Evolutionary conservation across 805 yeast genomes (phyloP).

Genomic region (Saturnispora kantuleensis): DNA sequence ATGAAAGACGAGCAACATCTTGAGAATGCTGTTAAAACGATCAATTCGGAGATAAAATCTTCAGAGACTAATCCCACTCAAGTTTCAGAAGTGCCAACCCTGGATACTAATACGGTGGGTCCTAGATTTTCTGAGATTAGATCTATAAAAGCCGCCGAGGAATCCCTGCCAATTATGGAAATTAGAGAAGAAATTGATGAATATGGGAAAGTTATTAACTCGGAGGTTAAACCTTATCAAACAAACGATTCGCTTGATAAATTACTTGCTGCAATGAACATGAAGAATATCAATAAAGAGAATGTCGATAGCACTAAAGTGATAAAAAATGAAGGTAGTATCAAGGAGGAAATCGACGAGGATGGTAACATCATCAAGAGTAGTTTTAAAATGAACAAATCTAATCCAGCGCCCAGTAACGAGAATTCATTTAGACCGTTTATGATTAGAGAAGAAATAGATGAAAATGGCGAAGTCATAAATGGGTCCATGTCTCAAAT

Average conservation of each 20-base stretch:
- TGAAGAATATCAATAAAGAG: background rate
- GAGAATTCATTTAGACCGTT: conserved; percentile 28
- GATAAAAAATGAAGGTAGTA: conserved; percentile 18
- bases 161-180: conserved; percentile 63
- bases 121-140: background rate
- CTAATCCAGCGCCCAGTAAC: conserved; percentile 11
- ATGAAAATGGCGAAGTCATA: conserved; percentile 66
- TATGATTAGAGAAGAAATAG: conserved; percentile 72
- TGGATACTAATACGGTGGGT: too few relatives aligned
- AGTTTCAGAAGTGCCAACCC: too few relatives aligned
- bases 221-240: conserved; percentile 32
- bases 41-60: too few relatives aligned
- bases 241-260: conserved; percentile 5
- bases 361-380: conserved; percentile 7
- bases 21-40: background rate
- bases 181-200: conserved; percentile 80
- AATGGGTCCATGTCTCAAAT: conserved; percentile 30
- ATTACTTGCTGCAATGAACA: background rate
- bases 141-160: conserved; percentile 22
- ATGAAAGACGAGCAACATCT: conserved; percentile 11
- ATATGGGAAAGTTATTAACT: conserved; percentile 53
- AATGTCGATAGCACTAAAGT: too few relatives aligned
- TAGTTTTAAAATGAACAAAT: conserved; percentile 2
- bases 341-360: conserved; percentile 29
- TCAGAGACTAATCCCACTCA: background rate